Evolutionary conservation across 2,329 filamentous ascomycete genomes (phyloP).

Genomic region (Bisporella sp.): DNA sequence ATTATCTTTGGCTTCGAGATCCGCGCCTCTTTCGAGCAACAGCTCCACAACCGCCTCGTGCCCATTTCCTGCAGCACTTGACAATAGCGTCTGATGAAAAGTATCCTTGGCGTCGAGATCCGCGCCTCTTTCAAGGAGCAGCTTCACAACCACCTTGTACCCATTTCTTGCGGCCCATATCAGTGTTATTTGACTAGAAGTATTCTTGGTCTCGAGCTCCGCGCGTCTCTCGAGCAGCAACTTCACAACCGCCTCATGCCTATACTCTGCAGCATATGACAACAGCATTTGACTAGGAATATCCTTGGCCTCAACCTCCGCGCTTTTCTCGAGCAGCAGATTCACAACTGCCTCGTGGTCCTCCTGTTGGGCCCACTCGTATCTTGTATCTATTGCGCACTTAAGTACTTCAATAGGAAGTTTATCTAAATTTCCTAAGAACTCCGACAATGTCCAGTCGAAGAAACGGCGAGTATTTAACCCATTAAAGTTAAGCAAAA

Average conservation of each 20-base stretch:
- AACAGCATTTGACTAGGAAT: background rate
- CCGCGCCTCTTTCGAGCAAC: background rate
- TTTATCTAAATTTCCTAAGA: slow-evolving; percentile 5
- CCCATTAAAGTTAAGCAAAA: slow-evolving; percentile 5
- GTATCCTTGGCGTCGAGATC: slow-evolving; percentile 2
- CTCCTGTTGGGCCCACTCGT: no score
- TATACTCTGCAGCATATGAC: background rate
- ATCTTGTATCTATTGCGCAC: background rate
- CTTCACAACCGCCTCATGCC: slow-evolving; percentile 2
- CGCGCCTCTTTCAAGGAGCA: slow-evolving; percentile 1
- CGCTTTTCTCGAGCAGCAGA: slow-evolving; percentile 1
- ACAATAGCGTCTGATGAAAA: slow-evolving; percentile 1
- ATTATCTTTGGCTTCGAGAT: slow-evolving; percentile 4
- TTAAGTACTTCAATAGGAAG: slow-evolving; percentile 6
- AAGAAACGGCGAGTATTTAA: slow-evolving; percentile 1
- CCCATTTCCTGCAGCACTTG: background rate
- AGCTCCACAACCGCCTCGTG: slow-evolving; percentile 3
- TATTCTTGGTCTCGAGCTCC: slow-evolving; percentile 4
- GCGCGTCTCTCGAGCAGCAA: slow-evolving; percentile 1
- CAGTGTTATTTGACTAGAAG: background rate
- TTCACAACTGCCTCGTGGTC: background rate
- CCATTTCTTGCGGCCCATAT: background rate
- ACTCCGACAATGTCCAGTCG: slow-evolving; percentile 6
- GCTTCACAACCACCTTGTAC: background rate
- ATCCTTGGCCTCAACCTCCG: slow-evolving; percentile 1